Evolutionary conservation across 2,329 filamentous ascomycete genomes (phyloP), one percentile per base, ranked within the genome.

Genomic region (Penicillium frequentans): DNA sequence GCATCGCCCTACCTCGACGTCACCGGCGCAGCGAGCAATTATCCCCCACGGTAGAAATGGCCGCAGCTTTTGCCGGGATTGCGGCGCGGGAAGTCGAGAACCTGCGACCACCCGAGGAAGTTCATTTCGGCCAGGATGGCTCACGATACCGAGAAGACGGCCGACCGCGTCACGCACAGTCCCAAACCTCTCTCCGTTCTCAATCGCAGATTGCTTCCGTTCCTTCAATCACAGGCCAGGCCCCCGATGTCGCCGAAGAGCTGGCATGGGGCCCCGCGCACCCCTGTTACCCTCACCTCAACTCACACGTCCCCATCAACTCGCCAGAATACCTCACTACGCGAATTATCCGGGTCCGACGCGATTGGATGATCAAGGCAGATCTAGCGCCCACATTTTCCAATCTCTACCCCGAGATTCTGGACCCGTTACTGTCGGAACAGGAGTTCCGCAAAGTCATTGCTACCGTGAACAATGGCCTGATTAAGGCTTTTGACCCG

Each of bases 341-440:
- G 2, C 88, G 93, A 55, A 90, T 99, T 62, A 97, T 99, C 68
- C 88, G 95, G 16, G 89, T 99, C 61, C 87, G 88, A 56, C 85
- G 95, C 43, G 95, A 99, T 75, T 99, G 93, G 90, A 88, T 98
- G 76, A 75, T 93, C 29, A 85, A 88, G 59, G 95, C 93, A 35
- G 95, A 99, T 73, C 79, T 96, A 27, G 93, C 93, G 1, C 95
- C 95, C 0, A 91, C 93, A 0, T 98, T 96, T 71, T 95, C 91
- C 16, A 97, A 98, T 68, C 81, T 97, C 3, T 99, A 99, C 68
- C 95, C 95, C 0, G 95, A 99, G 71, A 96, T 99, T 56, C 81
- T 99, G 8, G 93, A 97, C 64, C 91, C 92, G 0, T 86, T 93
- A 31, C 78, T 99, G 44, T 83, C 86, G 1, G 95, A 99, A 73